Evolutionary conservation across 2,329 filamentous ascomycete genomes (phyloP), one percentile per base, ranked within the genome.

Genomic region (Emergomyces africanus): DNA sequence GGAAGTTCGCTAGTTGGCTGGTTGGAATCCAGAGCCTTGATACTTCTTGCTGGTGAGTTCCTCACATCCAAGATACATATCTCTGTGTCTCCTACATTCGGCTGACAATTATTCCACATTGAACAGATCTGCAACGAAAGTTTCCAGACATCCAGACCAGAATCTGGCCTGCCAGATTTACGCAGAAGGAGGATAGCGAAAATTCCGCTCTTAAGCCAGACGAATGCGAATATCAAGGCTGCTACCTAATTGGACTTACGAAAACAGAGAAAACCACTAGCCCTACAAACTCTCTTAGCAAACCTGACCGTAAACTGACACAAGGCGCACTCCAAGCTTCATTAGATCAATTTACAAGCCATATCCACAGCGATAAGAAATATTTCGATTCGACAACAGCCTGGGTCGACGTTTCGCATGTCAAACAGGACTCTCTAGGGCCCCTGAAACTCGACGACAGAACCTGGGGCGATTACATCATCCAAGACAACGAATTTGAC

Each of bases 111-210:
- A 3, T 8, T 33, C n/a, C 30, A 50, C 18, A 23, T 61, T 56
- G 5, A 20, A 57, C 60, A 82, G 83, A 86, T 61, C 71, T 87
- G 20, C 73, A 81, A 60, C 78, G 78, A 54, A 77, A 77, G 14
- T 68, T 83, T 18, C 79, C 81, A 0, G 69, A 72, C 1, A 65
- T 86, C 3, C 71, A 79, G 53, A 77, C 80, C 1, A 78, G 82
- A 23, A 81, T 87, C 25, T 87, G 84, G 84, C 84, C 84, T 1
- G 79, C 77, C 6, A 76, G 82, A 10, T 87, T 86, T 61, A 75
- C 79, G 5, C 74, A 76, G 8, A 51, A 67, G 1, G 66, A 72
- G 0, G 68, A 64, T 5, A 55, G 62, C 6, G 59, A 66, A 28
- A 25, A 46, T 46, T 35, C 3, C 15, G 14, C 20, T 20, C 25